Evolutionary conservation across 1,139 yeast species (phyloP).

Genomic region (Hemisphaericaspora xylanilytica): DNA sequence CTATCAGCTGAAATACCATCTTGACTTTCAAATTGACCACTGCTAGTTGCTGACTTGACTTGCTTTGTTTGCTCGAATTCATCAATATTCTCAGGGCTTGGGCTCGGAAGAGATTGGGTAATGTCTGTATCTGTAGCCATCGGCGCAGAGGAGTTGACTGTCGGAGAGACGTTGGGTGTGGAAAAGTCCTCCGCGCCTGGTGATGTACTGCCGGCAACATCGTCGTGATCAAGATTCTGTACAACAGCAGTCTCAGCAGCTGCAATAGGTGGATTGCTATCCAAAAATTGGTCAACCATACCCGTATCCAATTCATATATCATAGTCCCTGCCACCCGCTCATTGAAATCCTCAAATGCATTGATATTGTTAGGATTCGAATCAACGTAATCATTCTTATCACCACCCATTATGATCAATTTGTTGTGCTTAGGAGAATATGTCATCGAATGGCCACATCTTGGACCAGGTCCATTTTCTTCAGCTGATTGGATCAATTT

Average conservation of each 20-base stretch:
- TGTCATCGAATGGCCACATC: conserved; percentile 94
- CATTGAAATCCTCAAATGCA: conserved; percentile 51
- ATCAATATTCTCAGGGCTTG: background rate
- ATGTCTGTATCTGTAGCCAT: background rate
- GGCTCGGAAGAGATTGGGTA: background rate
- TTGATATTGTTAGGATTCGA: conserved; percentile 38
- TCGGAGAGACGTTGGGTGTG: conserved; percentile 41
- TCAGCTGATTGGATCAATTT: conserved; percentile 49
- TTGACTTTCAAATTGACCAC: background rate
- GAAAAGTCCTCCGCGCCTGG: conserved; percentile 45
- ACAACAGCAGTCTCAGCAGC: too few relatives aligned
- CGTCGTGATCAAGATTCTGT: conserved; percentile 1
- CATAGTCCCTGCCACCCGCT: conserved; percentile 54
- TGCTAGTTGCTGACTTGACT: background rate
- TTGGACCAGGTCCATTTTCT: conserved; percentile 64
- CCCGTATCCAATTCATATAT: conserved; percentile 60
- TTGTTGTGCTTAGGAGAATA: conserved; percentile 63
- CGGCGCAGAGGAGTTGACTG: background rate
- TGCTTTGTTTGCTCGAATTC: background rate
- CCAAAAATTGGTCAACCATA: conserved; percentile 32
- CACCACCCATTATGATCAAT: conserved; percentile 90
- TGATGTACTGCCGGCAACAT: conserved; percentile 40
- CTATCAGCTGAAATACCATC: background rate
- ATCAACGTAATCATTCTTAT: conserved; percentile 57
- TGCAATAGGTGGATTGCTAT: conserved; percentile 10